Percentiles rank a stretch among this genome's conserved stretches.
Evolutionary conservation across 2,329 filamentous ascomycete genomes (phyloP).

Genomic region (Lithohypha guttulata): DNA sequence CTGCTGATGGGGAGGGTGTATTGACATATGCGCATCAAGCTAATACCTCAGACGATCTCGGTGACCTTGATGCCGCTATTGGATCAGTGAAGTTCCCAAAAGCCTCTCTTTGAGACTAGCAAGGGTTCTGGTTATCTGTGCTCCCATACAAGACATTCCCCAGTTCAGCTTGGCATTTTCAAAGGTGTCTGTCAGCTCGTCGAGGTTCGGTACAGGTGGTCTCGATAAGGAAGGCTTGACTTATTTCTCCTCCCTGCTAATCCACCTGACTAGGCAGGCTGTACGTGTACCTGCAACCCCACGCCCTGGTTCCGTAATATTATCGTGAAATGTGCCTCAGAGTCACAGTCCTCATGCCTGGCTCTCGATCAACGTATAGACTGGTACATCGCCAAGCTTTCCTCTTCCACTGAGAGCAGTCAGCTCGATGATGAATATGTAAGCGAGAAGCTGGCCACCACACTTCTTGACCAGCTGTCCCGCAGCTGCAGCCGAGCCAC

Average conservation of each 20-base stretch:
- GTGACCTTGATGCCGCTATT: slow-evolving; percentile 7
- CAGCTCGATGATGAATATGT: slow-evolving; percentile 91
- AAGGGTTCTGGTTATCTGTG: too few relatives aligned
- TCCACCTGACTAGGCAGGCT: too few relatives aligned
- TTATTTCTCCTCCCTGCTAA: too few relatives aligned
- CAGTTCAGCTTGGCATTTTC: too few relatives aligned
- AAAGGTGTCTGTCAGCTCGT: too few relatives aligned
- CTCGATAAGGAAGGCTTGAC: too few relatives aligned
- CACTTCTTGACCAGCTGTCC: slow-evolving; percentile 77
- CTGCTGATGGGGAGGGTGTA: slow-evolving; percentile 2
- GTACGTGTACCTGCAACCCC: too few relatives aligned
- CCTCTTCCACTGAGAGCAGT: slow-evolving; percentile 84
- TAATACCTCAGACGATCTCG: slow-evolving; percentile 9
- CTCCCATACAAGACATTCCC: too few relatives aligned
- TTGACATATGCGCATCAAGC: slow-evolving; percentile 8
- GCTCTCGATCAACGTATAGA: slow-evolving; percentile 68
- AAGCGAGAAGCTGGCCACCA: slow-evolving; percentile 76
- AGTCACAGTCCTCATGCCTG: slow-evolving; percentile 28
- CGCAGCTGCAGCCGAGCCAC: slow-evolving; percentile 81
- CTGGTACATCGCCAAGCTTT: slow-evolving; percentile 74
- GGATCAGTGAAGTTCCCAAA: slow-evolving; percentile 1
- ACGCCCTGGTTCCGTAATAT: slow-evolving; percentile 2
- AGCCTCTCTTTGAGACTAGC: too few relatives aligned
- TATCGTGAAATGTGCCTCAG: not conserved
- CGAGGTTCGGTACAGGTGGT: too few relatives aligned